These are phyloP conservation scores for Asterochloris erici DNA, from an alignment of 139 green algal species.

Conservation along the genomic window DNA sequence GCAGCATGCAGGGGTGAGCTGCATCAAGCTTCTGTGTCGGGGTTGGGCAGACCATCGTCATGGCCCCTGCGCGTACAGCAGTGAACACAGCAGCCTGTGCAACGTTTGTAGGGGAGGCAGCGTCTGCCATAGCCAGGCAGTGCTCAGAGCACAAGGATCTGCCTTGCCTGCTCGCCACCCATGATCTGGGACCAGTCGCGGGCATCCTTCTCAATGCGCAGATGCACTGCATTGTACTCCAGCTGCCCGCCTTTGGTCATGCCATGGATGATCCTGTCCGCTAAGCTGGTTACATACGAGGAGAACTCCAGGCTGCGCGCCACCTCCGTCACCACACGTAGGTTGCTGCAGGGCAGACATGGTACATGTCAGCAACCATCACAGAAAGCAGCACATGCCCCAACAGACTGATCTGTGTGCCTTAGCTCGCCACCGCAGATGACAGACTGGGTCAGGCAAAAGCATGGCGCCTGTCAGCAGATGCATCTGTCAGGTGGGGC, in stretches of 20 bases:
- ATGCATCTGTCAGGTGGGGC: too few relatives aligned
- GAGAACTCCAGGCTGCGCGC: slow-evolving; percentile 55
- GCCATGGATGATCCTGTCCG: slow-evolving; percentile 42
- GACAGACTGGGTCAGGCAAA: too few relatives aligned
- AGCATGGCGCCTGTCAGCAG: too few relatives aligned
- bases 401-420: too few relatives aligned
- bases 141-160: too few relatives aligned
- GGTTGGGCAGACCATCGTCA: background rate
- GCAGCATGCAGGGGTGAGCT: background rate
- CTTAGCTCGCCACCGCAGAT: too few relatives aligned
- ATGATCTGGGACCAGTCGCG: slow-evolving; percentile 61
- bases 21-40: background rate
- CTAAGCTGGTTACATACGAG: slow-evolving; percentile 38
- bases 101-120: background rate
- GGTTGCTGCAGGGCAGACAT: slow-evolving; percentile 24
- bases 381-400: too few relatives aligned
- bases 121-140: background rate
- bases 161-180: slow-evolving; percentile 34
- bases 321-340: slow-evolving; percentile 54
- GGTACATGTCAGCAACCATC: background rate
- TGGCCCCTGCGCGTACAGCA: background rate
- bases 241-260: slow-evolving; percentile 33
- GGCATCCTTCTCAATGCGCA: slow-evolving; percentile 63
- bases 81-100: background rate
- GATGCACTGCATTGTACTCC: slow-evolving; percentile 54